Evolutionary conservation across 163 green algal genomes (phyloP), one percentile per base, ranked within the genome.

Genomic region (Scenedesmus sp.): DNA sequence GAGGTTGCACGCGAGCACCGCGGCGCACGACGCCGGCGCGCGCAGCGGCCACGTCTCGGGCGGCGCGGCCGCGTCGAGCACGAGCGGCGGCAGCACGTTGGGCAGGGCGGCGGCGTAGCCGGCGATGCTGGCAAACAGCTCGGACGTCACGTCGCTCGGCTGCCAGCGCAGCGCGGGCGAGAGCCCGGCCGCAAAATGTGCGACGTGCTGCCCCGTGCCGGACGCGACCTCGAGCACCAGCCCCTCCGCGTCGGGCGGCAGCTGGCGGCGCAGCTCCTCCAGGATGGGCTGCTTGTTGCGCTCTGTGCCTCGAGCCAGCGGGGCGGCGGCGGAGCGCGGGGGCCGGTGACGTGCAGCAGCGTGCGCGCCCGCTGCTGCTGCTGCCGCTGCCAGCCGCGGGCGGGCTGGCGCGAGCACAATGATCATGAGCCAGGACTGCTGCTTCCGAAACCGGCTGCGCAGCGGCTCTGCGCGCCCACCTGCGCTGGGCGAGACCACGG

Each of bases 161-260:
- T 80, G 73, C 50, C 70, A 86, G 0, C 33, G 36, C 39, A 77
- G 24, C 36, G 11, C 33, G 31, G 18, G 31, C 18, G 45, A 62
- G 20, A 78, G 50, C 24, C 47, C 58, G 33, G 62, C 62, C 58
- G 80, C 80, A 60, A 86, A 82, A 45, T 86, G 74, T 15, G 80
- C 56, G 22, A 83, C 66, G 66, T 86, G 80, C 66, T 86, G 80
- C 2, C 80, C 80, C 2, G 74, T 81, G 51, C 74, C 74, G 17
- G 31, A 60, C 4, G 74, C 74, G 1, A 81, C 50, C 34, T 81
- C 74, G 10, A 81, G 18, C 4, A 81, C 50, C 4, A 60, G 28
- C 1, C 62, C 74, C n/a, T n/a, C n/a, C n/a, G n/a, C n/a, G 13
- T 14, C 31, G 11, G 10, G 6, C 3, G 62, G 74, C 11, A 81